Evolutionary conservation across 352 stramenopile species (phyloP).

Genomic region (Phytophthora pini): DNA sequence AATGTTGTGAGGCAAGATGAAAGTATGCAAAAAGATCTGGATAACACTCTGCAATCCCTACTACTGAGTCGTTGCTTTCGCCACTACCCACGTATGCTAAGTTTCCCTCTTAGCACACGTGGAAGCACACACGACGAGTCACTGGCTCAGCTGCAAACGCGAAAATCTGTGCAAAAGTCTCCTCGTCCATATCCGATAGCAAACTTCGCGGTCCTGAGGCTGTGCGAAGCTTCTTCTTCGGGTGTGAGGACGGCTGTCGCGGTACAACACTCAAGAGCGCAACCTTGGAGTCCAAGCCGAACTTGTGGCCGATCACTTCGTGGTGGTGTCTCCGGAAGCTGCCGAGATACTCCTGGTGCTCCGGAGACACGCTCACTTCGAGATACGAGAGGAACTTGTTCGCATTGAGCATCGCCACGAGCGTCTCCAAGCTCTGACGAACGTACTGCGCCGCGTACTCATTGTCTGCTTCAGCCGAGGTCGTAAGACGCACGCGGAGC

Average conservation of each 20-base stretch:
- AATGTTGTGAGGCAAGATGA: no score
- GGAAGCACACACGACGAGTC: slow-evolving; percentile 14
- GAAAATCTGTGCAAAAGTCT: slow-evolving; percentile 1
- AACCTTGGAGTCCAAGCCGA: slow-evolving; percentile 17
- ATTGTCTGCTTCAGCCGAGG: background rate
- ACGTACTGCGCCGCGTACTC: slow-evolving; percentile 1
- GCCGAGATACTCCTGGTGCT: slow-evolving; percentile 10
- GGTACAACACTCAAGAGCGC: slow-evolving; percentile 22
- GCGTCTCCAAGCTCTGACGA: slow-evolving; percentile 2
- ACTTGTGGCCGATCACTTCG: slow-evolving; percentile 15
- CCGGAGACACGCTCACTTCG: slow-evolving; percentile 10
- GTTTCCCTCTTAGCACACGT: background rate
- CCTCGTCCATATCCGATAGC: slow-evolving; percentile 3
- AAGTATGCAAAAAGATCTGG: no score
- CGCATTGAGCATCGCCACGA: slow-evolving; percentile 20
- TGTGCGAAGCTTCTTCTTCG: slow-evolving; percentile 12
- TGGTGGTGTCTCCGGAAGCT: slow-evolving; percentile 16
- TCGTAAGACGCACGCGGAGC: slow-evolving; percentile 9
- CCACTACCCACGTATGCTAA: no score
- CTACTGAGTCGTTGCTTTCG: no score
- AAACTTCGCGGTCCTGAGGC: slow-evolving; percentile 1
- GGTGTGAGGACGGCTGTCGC: background rate
- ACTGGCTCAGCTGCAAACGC: slow-evolving; percentile 15
- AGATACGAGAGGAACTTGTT: slow-evolving; percentile 21
- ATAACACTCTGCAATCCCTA: no score